These are phyloP conservation scores for Protomyces arabidopsidicola DNA, from an alignment of 1,139 yeast species.

Conservation along the genomic window DNA sequence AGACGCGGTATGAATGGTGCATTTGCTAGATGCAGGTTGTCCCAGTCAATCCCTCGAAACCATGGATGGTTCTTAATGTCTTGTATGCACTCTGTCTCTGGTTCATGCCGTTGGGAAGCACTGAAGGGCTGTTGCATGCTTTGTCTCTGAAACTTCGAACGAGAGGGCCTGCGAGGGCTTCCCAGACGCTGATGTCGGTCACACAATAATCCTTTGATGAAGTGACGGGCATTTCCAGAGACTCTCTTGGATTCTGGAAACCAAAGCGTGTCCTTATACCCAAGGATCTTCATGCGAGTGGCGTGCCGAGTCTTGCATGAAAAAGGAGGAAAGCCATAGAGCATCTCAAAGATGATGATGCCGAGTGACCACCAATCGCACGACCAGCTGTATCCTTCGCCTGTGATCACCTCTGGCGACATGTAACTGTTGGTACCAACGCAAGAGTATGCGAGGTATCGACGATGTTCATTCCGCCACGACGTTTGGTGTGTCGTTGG, in stretches of 20 bases:
- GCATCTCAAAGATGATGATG: constrained; percentile 82
- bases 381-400: constrained; percentile 73
- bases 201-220: constrained; percentile 57
- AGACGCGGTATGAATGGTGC: constrained; percentile 77
- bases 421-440: constrained; percentile 96
- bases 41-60: constrained; percentile 63
- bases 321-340: constrained; percentile 91
- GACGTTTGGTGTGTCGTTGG: constrained; percentile 18
- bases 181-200: constrained; percentile 70
- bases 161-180: constrained; percentile 34
- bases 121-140: neutral
- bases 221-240: constrained; percentile 64
- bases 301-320: constrained; percentile 58
- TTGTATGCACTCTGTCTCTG: constrained; percentile 41
- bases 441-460: constrained; percentile 48
- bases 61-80: constrained; percentile 67
- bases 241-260: constrained; percentile 40
- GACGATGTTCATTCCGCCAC: constrained; percentile 23
- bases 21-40: constrained; percentile 60
- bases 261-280: constrained; percentile 14
- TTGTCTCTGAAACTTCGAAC: neutral
- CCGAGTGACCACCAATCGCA: constrained; percentile 99
- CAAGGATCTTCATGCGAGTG: constrained; percentile 26
- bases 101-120: neutral
- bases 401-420: constrained; percentile 90